These are phyloP conservation scores for Exophiala viscosa DNA, from an alignment of 2,329 filamentous ascomycete species.

Conservation along the genomic window DNA sequence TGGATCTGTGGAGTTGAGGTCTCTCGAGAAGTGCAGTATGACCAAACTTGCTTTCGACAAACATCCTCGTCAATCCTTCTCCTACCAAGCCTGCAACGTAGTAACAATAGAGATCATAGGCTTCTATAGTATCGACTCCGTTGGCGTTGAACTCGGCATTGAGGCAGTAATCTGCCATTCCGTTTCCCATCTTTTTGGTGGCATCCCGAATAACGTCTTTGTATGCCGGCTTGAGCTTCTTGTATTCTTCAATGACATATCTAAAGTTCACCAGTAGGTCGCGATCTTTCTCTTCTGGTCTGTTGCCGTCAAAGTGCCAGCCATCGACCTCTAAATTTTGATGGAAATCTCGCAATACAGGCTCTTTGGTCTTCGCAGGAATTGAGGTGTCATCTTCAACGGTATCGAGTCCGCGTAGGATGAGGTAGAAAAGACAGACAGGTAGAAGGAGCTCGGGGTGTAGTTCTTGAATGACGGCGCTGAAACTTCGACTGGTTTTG, in stretches of 20 bases:
- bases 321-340: conserved; percentile 74
- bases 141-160: conserved; percentile 77
- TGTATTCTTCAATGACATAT: conserved; percentile 78
- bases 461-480: conserved; percentile 89
- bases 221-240: conserved; percentile 81
- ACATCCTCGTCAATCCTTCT: conserved; percentile 84
- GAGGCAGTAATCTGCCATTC: conserved; percentile 92
- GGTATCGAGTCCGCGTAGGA: conserved; percentile 90
- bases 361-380: conserved; percentile 74
- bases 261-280: conserved; percentile 91
- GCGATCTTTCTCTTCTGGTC: conserved; percentile 88
- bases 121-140: conserved; percentile 75
- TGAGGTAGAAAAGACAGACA: conserved; percentile 86
- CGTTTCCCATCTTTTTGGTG: conserved; percentile 90
- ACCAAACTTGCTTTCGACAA: conserved; percentile 80
- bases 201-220: conserved; percentile 87
- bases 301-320: conserved; percentile 85
- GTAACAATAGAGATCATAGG: conserved; percentile 96
- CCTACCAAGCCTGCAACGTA: conserved; percentile 99
- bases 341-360: conserved; percentile 78
- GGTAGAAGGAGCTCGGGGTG: conserved; percentile 91
- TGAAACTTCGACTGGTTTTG: conserved; percentile 87
- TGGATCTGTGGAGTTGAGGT: conserved; percentile 80
- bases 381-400: conserved; percentile 99
- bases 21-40: conserved; percentile 79